Percentiles rank a stretch among this genome's conserved stretches.
Conservation (phyloP, 176 grass and related monocot genomes). For the Oryza punctata region DNA sequence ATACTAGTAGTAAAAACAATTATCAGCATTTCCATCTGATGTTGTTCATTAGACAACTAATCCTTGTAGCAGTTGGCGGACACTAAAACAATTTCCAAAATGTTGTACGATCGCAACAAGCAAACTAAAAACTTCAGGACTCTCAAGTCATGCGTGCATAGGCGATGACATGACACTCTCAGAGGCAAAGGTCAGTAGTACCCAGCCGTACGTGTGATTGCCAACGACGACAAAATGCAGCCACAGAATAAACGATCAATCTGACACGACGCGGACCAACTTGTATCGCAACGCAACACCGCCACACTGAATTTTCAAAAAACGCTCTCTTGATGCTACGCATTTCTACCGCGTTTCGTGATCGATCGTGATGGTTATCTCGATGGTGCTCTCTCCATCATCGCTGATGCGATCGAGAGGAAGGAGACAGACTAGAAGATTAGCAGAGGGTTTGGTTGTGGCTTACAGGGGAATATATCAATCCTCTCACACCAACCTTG, state of each 20-base stretch:
- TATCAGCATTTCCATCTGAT: not conserved
- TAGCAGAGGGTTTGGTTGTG: not conserved
- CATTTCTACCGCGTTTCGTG: slow-evolving; percentile 12
- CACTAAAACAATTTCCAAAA: not conserved
- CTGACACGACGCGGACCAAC: not conserved
- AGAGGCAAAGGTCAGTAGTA: not conserved
- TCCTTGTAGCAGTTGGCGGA: not conserved
- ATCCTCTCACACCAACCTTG: slow-evolving; percentile 26
- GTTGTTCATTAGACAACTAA: not conserved
- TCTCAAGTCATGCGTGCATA: not conserved
- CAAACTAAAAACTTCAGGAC: not conserved
- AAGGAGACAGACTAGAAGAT: not conserved
- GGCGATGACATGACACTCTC: not conserved
- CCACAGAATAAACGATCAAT: not conserved
- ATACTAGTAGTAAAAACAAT: not conserved
- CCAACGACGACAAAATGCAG: not conserved
- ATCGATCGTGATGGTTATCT: not conserved
- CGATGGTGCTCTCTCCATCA: too few species aligned
- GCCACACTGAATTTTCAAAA: not conserved
- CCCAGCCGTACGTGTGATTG: not conserved
- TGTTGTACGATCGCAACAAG: not conserved
- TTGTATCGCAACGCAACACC: not conserved
- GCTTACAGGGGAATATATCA: not conserved
- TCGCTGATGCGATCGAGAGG: not conserved
- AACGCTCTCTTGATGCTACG: slow-evolving; percentile 12